A percentile compares a stretch with the other conserved stretches of the same genome.
Evolutionary conservation across 345 rosid species (phyloP).

Genomic region (Kandelia obovata): DNA sequence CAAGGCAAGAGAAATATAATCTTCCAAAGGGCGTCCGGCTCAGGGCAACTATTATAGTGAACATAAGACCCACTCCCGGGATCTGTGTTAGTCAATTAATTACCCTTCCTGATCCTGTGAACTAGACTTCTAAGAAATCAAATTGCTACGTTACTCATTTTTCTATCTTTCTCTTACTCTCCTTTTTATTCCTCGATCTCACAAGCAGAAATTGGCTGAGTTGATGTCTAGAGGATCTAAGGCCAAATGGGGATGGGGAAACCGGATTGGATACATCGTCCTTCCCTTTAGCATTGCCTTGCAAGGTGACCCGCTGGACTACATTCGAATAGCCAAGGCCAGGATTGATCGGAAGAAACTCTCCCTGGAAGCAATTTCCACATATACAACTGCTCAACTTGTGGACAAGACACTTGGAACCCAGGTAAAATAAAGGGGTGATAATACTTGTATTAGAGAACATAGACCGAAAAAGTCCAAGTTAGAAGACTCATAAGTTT

Average conservation of each 20-base stretch:
- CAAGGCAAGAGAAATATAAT: conserved; percentile 17
- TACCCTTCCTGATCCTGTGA: neutral
- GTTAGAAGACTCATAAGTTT: too few species aligned
- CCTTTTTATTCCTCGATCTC: neutral
- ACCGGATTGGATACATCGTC: conserved; percentile 32
- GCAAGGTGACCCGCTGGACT: conserved; percentile 35
- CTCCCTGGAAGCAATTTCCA: conserved; percentile 21
- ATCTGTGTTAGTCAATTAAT: conserved; percentile 21
- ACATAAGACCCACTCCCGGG: conserved; percentile 36
- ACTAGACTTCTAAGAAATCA: neutral
- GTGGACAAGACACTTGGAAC: conserved; percentile 10
- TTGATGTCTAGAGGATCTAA: conserved; percentile 23
- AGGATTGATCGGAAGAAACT: conserved; percentile 33
- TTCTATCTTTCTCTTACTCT: too few species aligned
- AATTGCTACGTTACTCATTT: neutral
- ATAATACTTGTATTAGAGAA: too few species aligned
- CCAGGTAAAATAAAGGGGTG: conserved; percentile 16
- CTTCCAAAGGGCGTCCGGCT: conserved; percentile 26
- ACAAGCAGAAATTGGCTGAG: conserved; percentile 26
- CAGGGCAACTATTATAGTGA: conserved; percentile 34
- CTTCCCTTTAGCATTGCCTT: conserved; percentile 31
- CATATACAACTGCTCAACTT: conserved; percentile 8
- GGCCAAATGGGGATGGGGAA: conserved; percentile 41
- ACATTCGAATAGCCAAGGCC: conserved; percentile 28
- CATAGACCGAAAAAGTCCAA: too few species aligned